Conservation (phyloP, 1,284 basidiomycete species). For the Trichosporon inkin region DNA sequence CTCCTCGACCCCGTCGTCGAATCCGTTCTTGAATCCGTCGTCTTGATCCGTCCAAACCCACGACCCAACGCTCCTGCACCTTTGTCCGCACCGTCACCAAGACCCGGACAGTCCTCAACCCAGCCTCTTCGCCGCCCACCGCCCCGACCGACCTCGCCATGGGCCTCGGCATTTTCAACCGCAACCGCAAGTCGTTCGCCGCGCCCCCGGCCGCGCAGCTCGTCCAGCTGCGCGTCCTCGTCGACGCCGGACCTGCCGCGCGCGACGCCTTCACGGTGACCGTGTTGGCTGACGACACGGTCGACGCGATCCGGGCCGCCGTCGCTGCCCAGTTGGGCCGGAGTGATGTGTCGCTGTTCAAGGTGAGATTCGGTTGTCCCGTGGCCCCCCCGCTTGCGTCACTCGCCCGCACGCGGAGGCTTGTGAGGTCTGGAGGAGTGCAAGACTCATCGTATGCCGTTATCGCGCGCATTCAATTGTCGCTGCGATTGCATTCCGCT, state of each 20-base stretch:
- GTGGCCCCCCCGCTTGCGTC: not conserved
- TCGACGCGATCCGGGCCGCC: conserved; percentile 29
- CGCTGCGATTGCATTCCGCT: no score
- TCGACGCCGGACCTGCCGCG: conserved; percentile 20
- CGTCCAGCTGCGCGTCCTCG: conserved; percentile 19
- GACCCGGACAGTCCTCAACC: not conserved
- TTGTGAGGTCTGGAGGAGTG: no score
- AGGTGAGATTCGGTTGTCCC: conserved; percentile 30
- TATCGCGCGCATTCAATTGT: no score
- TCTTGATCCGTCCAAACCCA: not conserved
- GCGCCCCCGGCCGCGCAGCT: not conserved
- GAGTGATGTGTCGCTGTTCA: conserved; percentile 37
- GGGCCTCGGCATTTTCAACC: conserved; percentile 20
- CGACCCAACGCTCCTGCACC: not conserved
- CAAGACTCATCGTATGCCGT: no score
- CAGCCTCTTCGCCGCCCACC: not conserved
- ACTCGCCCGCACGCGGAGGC: not conserved
- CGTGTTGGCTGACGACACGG: conserved; percentile 30
- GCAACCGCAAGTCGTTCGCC: conserved; percentile 13
- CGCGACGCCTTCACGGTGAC: conserved; percentile 34
- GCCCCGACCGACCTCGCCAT: not conserved
- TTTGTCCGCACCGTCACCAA: not conserved
- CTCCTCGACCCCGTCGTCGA: no score
- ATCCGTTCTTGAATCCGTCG: no score
- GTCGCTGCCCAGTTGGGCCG: conserved; percentile 30